Evolutionary conservation across 208 protist species (phyloP).

Genomic region (Herpetomonas samuelpessoai): DNA sequence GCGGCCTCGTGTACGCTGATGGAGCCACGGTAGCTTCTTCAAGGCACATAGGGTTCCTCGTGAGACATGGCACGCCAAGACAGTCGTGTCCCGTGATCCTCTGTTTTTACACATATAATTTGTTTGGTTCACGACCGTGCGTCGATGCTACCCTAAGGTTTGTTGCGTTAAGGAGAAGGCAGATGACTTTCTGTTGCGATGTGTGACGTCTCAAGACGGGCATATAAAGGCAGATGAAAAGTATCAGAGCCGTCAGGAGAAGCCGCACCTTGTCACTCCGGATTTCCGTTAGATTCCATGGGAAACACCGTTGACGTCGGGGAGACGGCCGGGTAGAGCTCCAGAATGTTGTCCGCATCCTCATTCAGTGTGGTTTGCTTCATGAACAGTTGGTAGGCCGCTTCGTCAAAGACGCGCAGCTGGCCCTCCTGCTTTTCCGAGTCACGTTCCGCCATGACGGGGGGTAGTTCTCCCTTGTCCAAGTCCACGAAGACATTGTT

Average conservation of each 20-base stretch:
- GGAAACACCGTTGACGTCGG: background rate
- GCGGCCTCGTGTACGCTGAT: too few relatives aligned
- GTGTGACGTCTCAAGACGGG: too few relatives aligned
- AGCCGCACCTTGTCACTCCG: background rate
- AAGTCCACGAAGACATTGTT: conserved; percentile 88
- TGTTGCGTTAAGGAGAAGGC: too few relatives aligned
- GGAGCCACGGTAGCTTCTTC: too few relatives aligned
- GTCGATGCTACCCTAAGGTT: too few relatives aligned
- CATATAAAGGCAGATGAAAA: too few relatives aligned
- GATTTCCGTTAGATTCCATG: background rate
- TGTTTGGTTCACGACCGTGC: too few relatives aligned
- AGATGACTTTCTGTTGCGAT: too few relatives aligned
- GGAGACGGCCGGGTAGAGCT: conserved; percentile 36
- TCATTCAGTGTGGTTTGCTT: conserved; percentile 63
- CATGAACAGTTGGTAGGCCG: conserved; percentile 67
- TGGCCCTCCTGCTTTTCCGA: conserved; percentile 13
- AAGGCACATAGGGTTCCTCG: too few relatives aligned
- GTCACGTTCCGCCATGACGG: conserved; percentile 56
- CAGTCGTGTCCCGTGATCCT: too few relatives aligned
- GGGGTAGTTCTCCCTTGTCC: conserved; percentile 75
- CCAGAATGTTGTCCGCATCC: conserved; percentile 54
- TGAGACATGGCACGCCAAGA: too few relatives aligned
- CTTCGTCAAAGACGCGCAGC: conserved; percentile 55
- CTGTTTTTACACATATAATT: too few relatives aligned
- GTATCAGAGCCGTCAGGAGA: background rate